phyloP scores from a whole-genome alignment of 1,284 basidiomycete genomes.

The Ganoderma leucocontextum region DNA sequence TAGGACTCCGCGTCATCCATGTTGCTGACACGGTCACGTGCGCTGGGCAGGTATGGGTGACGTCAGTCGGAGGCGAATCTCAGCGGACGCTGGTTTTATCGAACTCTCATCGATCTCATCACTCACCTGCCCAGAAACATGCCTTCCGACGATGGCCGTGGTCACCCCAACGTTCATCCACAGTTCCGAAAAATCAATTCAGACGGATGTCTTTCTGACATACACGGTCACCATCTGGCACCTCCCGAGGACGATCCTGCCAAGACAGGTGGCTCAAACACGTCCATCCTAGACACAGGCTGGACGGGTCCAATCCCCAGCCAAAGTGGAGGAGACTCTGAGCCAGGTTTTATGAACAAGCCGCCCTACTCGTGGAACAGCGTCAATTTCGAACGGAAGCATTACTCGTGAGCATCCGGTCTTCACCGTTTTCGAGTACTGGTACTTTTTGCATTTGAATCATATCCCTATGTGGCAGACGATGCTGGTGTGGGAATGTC shows the following conservation, averaged over 20 bases:
- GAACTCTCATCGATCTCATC: too few relatives aligned
- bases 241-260: constrained; percentile 21
- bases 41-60: constrained; percentile 6
- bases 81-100: too few relatives aligned
- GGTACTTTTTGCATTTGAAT: too few relatives aligned
- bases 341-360: constrained; percentile 43
- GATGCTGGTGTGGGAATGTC: constrained; percentile 46
- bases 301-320: constrained; percentile 43
- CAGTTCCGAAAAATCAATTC: constrained; percentile 8
- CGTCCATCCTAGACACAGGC: constrained; percentile 38
- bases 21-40: constrained; percentile 23
- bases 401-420: constrained; percentile 36
- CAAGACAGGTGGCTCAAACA: not conserved
- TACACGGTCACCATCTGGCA: constrained; percentile 29
- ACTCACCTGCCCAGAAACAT: not conserved
- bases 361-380: constrained; percentile 44
- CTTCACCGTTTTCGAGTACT: too few relatives aligned
- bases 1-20: not conserved
- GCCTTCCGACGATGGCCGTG: not conserved
- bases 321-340: constrained; percentile 37
- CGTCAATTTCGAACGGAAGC: constrained; percentile 40
- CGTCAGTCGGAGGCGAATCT: constrained; percentile 9
- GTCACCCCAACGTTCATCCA: constrained; percentile 9
- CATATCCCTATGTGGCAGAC: constrained; percentile 22
- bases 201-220: constrained; percentile 26